Evolutionary conservation across 257 asterid species (phyloP), one percentile per base, ranked within the genome.

Genomic region (Asclepias syriaca): DNA sequence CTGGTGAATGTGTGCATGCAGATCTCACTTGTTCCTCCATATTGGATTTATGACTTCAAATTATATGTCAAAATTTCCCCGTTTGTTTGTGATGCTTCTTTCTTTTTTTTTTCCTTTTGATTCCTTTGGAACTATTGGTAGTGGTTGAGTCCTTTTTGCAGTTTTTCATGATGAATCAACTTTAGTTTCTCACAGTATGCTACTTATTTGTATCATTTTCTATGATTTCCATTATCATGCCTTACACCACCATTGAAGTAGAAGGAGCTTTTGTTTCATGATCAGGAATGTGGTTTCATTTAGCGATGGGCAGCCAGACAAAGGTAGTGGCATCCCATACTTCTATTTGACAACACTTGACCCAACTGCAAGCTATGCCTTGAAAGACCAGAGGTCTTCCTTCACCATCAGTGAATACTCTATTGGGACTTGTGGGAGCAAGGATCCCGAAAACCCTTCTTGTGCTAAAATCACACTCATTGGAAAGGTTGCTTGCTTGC

Each of bases 331-430:
- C 51, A 72, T 87, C 72, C 98, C 98, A 8, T 93, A 88, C 80
- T 93, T 93, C 85, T 93, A 93, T 81, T 83, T 93, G 70, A 93
- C 97, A 5, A 76, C 87, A 34, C 95, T 93, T 13, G 97, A 93
- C 78, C 98, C 98, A 10, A 90, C 97, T 2, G 97, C 98, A 27
- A 80, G 85, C 3, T 77, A 93, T 70, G 98, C 95, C 56, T 69
- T 86, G 75, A 83, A 84, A 56, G 97, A 93, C 65, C 84, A 79
- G 71, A 80, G 98, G 70, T 79, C 98, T 63, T 90, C 97, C 77
- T 81, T 93, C 58, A 83, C 98, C 0, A 51, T 90, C 65, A 90
- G 97, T 59, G 98, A 93, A 74, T 87, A 89, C 66, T 79, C 80
- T 77, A 70, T 90, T 8, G 90, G 93, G 68, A 89, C 88, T 60